phyloP scores from a whole-genome alignment of 495 filamentous ascomycete genomes.

The Xylaria sp. region DNA sequence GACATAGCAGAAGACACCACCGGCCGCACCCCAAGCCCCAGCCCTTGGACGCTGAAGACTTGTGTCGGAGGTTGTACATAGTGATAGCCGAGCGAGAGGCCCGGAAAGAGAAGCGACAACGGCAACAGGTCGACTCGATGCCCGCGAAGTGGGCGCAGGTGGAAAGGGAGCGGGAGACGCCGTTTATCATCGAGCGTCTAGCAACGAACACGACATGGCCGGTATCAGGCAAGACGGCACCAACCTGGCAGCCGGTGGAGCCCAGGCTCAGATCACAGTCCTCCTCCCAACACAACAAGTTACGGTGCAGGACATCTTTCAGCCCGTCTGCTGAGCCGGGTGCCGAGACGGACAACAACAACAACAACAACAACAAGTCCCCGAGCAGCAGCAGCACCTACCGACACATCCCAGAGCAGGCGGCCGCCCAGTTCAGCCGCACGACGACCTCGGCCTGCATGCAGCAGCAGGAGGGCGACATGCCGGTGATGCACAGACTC shows the following conservation, averaged over 20 bases:
- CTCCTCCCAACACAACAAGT: constrained; percentile 33
- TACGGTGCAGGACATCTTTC: constrained; percentile 27
- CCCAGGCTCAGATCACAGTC: constrained; percentile 32
- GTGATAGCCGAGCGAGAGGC: constrained; percentile 54
- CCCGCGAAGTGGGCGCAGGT: constrained; percentile 27
- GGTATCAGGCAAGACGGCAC: constrained; percentile 13
- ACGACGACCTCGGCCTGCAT: constrained; percentile 53
- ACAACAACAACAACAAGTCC: background rate
- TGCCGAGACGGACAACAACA: constrained; percentile 1
- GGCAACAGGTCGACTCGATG: constrained; percentile 26
- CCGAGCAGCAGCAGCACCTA: constrained; percentile 31
- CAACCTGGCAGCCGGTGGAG: constrained; percentile 23
- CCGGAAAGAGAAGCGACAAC: constrained; percentile 31
- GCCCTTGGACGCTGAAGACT: constrained; percentile 58
- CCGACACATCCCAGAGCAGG: constrained; percentile 53
- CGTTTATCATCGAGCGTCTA: constrained; percentile 16
- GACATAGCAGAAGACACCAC: constrained; percentile 27
- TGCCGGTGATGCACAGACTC: constrained; percentile 48
- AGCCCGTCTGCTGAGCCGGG: no score
- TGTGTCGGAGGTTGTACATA: constrained; percentile 53
- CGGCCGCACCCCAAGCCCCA: constrained; percentile 44
- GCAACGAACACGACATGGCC: constrained; percentile 24
- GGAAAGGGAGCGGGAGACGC: constrained; percentile 30
- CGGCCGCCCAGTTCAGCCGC: constrained; percentile 56
- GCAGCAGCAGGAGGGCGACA: constrained; percentile 39